phyloP scores from a whole-genome alignment of 2,329 filamentous ascomycete species.

The Cryphonectria parasitica region DNA sequence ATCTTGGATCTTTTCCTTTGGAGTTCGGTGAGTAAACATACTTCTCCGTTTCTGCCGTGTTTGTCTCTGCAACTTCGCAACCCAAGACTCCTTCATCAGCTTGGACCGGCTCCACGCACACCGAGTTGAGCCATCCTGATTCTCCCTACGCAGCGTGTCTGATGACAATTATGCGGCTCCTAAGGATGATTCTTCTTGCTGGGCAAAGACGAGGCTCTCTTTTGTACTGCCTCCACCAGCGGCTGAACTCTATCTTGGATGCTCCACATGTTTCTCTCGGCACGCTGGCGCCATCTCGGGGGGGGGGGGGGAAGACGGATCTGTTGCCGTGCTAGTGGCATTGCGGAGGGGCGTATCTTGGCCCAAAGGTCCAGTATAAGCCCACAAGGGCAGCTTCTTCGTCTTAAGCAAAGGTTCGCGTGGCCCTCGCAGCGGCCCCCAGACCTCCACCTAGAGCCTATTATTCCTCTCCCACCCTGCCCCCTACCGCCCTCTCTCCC shows the following conservation, averaged over 20 bases:
- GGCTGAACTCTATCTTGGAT: constrained; percentile 11
- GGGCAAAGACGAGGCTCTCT: neutral
- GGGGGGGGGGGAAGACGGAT: neutral
- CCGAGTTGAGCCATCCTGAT: neutral
- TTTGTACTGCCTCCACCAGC: constrained; percentile 5
- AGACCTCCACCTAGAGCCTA: constrained; percentile 19
- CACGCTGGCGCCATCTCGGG: constrained; percentile 8
- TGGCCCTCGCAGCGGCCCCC: constrained; percentile 19
- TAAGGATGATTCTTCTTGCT: neutral
- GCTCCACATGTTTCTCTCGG: neutral
- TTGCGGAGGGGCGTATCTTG: neutral
- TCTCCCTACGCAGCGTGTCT: neutral
- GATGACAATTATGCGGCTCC: neutral
- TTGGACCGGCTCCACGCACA: neutral
- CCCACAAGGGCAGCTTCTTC: neutral
- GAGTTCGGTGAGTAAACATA: neutral
- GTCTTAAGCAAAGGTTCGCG: neutral
- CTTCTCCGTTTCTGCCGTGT: neutral
- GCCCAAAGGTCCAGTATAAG: neutral
- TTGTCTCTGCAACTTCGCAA: neutral
- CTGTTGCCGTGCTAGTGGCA: constrained; percentile 6
- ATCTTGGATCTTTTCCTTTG: neutral
- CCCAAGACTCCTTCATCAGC: neutral
- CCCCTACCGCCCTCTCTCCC: neutral
- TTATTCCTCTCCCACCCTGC: neutral